Base-by-base conservation (phyloP, 2,329 filamentous ascomycete species). In the Fusarium sp. region DNA sequence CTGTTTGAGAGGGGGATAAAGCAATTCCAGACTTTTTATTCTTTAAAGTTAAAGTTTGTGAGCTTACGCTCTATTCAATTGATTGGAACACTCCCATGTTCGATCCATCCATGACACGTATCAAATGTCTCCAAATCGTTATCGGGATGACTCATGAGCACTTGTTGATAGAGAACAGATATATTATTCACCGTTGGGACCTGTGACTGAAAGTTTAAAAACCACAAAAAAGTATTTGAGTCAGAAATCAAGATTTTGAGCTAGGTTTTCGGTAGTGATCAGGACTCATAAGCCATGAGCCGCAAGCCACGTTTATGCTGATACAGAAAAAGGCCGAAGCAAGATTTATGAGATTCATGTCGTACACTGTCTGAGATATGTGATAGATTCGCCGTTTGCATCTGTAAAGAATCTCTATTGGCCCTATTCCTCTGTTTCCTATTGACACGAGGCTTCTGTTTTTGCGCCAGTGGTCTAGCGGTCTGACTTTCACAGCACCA, bases 111-210 rank as follows among this genome's bases (percentile, higher is more conserved):
- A 48, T 21, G 27, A 16, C 14, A 48, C 45, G 7, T 33, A 29
- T 29, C 15, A n/a, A 31, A 16, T 23, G 15, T 29, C 29, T 33
- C 21, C 15, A 7, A 19, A 10, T 10, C n/a, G 9, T 9, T 6
- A 9, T 10, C 5, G 10, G 4, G 12, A 19, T 23, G 46, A 23
- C n/a, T 19, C 16, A 51, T 8, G 15, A 31, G 5, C 11, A 33
- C 1, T 6, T 33, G n/a, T 8, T 3, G 0, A 51, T 14, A 23
- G n/a, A 49, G 6, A 10, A 14, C 3, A 14, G 16, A 14, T 19
- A 4, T 19, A 6, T 4, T 19, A 25, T 51, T 23, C 11, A 29
- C n/a, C 4, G 11, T 19, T 7, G 4, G 9, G 16, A 33, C 4
- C n/a, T 15, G 12, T 25, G 12, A 16, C n/a, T 19, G 8, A 15